Evolutionary conservation across 176 grass and related monocot species (phyloP), one percentile per base, ranked within the genome.

Genomic region (Carex littledalei): DNA sequence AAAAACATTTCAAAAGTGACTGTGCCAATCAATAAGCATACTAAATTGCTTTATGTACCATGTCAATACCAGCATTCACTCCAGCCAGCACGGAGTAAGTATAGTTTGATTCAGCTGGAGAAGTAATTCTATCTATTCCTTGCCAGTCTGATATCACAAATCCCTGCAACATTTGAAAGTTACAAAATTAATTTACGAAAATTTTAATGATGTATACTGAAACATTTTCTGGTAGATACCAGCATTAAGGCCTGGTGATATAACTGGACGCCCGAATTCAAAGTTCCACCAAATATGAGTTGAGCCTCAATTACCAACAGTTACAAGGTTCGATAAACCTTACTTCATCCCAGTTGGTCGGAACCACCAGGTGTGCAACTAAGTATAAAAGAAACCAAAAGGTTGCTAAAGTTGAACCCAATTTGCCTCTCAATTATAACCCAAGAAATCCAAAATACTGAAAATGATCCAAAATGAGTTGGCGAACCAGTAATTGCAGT

Each of bases 61-160:
- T 93, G 87, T 93, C 95, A 77, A 98, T 92, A 24, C 95, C 95
- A 34, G 95, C 95, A 92, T 90, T 94, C 78, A 98, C 87, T 90
- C 89, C 88, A 84, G 91, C 95, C 84, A 90, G 92, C 67, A 94
- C 92, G 79, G 95, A 98, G 9, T 98, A 98, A 89, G 95, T 98
- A 88, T 98, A 98, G 57, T 98, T 98, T 56, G 69, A 80, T 79
- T 68, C 91, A 29, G 91, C 32, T 67, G 95, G 91, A 86, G 86
- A 86, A 17, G 89, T 98, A 67, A 94, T 93, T 55, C 92, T 88
- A 83, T 94, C 92, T 89, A 98, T 91, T 85, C 92, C 95, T 87
- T 89, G 78, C 92, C 95, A 98, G 32, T 98, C 95, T 82, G 95
- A 94, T 88, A 98, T 98, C 78, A 94, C 92, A 91, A 98, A 98